Evolutionary conservation across 2,329 filamentous ascomycete species (phyloP).

Genomic region (Claviceps lovelessii): DNA sequence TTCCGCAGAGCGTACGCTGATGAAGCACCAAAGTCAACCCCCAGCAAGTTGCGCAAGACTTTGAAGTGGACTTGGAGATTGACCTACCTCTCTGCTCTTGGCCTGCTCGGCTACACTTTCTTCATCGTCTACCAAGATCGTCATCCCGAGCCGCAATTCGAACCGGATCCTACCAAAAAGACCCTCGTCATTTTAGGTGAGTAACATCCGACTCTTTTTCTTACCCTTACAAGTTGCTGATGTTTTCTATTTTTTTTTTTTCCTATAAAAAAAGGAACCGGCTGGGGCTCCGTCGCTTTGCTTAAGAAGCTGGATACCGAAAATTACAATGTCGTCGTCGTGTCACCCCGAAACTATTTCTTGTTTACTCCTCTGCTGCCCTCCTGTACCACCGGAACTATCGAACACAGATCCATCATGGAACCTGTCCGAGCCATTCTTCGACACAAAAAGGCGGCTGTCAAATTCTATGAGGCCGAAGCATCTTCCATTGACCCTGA

Average conservation of each 20-base stretch:
- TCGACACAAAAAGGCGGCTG: conserved; percentile 81
- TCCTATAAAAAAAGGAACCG: conserved; percentile 52
- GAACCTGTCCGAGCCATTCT: conserved; percentile 94
- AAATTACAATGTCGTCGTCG: conserved; percentile 97
- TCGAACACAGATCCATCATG: conserved; percentile 99
- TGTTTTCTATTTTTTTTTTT: background rate
- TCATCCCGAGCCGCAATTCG: conserved; percentile 64
- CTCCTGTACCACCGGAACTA: conserved; percentile 91
- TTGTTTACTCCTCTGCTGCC: conserved; percentile 95
- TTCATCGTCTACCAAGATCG: conserved; percentile 75
- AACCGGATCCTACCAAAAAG: conserved; percentile 82
- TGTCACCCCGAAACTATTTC: conserved; percentile 98
- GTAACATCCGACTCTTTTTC: conserved; percentile 6
- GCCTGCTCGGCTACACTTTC: conserved; percentile 53
- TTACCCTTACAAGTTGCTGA: background rate
- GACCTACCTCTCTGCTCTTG: conserved; percentile 61
- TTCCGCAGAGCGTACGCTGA: conserved; percentile 37
- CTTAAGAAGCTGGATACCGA: conserved; percentile 97
- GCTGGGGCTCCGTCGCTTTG: conserved; percentile 89
- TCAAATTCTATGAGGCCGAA: conserved; percentile 97
- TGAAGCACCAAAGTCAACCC: conserved; percentile 33
- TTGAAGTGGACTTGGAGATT: conserved; percentile 74
- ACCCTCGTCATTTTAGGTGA: conserved; percentile 89
- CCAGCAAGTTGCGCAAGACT: conserved; percentile 48
- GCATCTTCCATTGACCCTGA: conserved; percentile 90